Evolutionary conservation across 768 basidiomycete genomes (phyloP).

Genomic region (Boletellus sp.): DNA sequence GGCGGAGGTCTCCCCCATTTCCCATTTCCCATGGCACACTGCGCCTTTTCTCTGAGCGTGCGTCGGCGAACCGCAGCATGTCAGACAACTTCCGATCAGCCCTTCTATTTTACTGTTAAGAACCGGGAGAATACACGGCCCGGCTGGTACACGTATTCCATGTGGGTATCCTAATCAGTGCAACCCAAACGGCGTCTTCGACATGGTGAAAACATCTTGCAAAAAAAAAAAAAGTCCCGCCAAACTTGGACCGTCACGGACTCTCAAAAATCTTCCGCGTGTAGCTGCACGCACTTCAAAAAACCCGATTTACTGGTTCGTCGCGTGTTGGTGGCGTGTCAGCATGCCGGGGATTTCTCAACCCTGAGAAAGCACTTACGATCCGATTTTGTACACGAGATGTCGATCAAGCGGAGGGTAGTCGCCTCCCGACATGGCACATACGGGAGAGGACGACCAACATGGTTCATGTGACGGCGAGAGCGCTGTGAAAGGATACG

Average conservation of each 20-base stretch:
- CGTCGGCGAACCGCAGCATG: not conserved
- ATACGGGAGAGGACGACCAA: slow-evolving; percentile 37
- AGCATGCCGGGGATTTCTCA: not conserved
- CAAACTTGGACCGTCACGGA: not conserved
- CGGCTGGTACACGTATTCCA: not conserved
- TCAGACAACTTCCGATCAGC: not conserved
- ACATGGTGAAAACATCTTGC: not conserved
- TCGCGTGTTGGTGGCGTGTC: not conserved
- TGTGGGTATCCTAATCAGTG: too few species aligned
- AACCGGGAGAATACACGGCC: not conserved
- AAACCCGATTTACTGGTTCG: slow-evolving; percentile 34
- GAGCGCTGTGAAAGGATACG: slow-evolving; percentile 42
- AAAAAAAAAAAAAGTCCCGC: too few species aligned
- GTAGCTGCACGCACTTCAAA: slow-evolving; percentile 37
- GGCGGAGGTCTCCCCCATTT: too few species aligned
- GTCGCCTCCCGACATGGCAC: slow-evolving; percentile 16
- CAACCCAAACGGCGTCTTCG: too few species aligned
- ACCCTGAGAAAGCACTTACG: slow-evolving; percentile 20
- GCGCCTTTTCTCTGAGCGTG: not conserved
- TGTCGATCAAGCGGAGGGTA: slow-evolving; percentile 20
- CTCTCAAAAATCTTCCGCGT: slow-evolving; percentile 35
- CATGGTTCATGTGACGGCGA: slow-evolving; percentile 33
- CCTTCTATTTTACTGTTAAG: slow-evolving; percentile 9
- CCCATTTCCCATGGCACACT: too few species aligned
- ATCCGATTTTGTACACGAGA: slow-evolving; percentile 29